Evolutionary conservation across 2,329 filamentous ascomycete genomes (phyloP).

Genomic region (Beauveria australis): DNA sequence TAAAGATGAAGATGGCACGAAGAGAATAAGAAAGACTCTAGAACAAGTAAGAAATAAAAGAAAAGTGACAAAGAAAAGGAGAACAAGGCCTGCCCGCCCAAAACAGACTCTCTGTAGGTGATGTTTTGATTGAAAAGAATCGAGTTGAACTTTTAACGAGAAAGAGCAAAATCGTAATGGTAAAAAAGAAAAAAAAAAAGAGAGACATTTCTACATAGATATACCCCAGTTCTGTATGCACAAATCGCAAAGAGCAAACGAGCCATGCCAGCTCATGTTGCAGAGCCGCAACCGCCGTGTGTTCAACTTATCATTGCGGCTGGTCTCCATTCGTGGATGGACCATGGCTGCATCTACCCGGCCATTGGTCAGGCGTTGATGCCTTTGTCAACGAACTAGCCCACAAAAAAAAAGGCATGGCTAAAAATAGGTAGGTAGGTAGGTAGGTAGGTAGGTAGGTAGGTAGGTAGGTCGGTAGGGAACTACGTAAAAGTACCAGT

Average conservation of each 20-base stretch:
- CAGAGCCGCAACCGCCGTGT: constrained; percentile 7
- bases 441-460: background rate
- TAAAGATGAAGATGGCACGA: constrained; percentile 11
- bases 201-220: constrained; percentile 6
- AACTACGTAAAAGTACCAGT: no score
- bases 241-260: background rate
- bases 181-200: background rate
- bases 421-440: background rate
- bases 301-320: background rate
- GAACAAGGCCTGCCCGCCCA: constrained; percentile 2
- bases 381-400: background rate
- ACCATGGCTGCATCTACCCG: background rate
- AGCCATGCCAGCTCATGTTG: background rate
- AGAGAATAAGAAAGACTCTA: constrained; percentile 16
- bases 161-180: background rate
- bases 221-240: constrained; percentile 2
- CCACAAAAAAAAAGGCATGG: background rate
- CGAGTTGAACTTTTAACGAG: background rate
- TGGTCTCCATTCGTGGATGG: background rate
- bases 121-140: background rate
- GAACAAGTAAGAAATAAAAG: constrained; percentile 16
- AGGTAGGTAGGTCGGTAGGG: no score
- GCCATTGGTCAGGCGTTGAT: background rate
- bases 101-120: background rate
- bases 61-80: constrained; percentile 5